phyloP scores from a whole-genome alignment of 805 yeast species.

The Spathaspora sp. region DNA sequence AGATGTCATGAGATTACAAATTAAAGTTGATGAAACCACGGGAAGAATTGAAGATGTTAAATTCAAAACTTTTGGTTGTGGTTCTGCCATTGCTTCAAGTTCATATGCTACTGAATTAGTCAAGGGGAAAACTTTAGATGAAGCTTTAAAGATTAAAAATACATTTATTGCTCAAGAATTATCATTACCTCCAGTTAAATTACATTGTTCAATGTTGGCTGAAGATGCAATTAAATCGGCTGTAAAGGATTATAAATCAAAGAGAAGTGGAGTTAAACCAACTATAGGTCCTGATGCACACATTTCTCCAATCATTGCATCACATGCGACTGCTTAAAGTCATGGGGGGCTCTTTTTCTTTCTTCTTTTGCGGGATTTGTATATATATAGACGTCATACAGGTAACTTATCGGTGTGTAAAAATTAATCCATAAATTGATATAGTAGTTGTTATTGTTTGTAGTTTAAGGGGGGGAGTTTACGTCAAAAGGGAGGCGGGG shows the following conservation, averaged over 20 bases:
- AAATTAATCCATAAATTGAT: too few relatives aligned
- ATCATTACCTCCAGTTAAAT: conserved; percentile 92
- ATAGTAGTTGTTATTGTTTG: too few relatives aligned
- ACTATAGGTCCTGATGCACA: conserved; percentile 71
- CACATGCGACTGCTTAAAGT: conserved; percentile 5
- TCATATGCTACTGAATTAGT: conserved; percentile 94
- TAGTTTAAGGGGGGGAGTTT: too few relatives aligned
- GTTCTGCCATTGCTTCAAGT: conserved; percentile 94
- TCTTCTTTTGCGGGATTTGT: too few relatives aligned
- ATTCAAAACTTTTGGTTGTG: conserved; percentile 99
- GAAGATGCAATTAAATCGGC: conserved; percentile 99
- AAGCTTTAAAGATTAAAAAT: conserved; percentile 89
- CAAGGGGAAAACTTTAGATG: conserved; percentile 90
- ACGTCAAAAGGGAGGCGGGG: too few relatives aligned
- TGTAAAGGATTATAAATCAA: conserved; percentile 87
- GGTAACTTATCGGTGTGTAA: too few relatives aligned
- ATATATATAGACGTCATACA: neutral
- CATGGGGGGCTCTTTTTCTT: neutral
- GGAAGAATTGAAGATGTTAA: conserved; percentile 93
- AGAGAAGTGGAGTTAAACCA: conserved; percentile 54
- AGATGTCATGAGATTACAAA: conserved; percentile 96
- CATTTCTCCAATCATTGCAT: conserved; percentile 41
- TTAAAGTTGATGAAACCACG: conserved; percentile 83
- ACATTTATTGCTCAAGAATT: conserved; percentile 93
- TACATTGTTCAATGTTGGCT: conserved; percentile 98